phyloP scores from a whole-genome alignment of 2,329 filamentous ascomycete species.

The Madurella fahalii region DNA sequence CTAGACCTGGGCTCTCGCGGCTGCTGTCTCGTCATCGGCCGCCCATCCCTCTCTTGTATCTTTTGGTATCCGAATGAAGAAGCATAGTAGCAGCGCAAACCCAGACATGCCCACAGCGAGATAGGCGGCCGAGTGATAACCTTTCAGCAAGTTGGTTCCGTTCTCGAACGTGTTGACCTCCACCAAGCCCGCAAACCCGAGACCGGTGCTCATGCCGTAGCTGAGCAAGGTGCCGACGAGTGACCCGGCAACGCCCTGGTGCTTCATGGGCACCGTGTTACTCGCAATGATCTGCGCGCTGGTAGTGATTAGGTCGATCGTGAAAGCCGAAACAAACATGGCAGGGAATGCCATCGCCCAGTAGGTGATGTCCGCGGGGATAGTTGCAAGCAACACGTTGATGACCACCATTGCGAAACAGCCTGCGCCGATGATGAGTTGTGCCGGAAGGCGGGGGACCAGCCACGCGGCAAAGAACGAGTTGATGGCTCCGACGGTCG shows the following conservation, averaged over 20 bases:
- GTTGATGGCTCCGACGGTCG: slow-evolving; percentile 3
- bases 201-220: slow-evolving; percentile 9
- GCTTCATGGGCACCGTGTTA: slow-evolving; percentile 11
- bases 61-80: slow-evolving; percentile 2
- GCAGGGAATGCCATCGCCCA: slow-evolving; percentile 35
- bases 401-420: slow-evolving; percentile 28
- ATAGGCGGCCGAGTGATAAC: slow-evolving; percentile 9
- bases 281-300: slow-evolving; percentile 10
- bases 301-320: slow-evolving; percentile 14
- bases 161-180: slow-evolving; percentile 4
- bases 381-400: slow-evolving; percentile 32
- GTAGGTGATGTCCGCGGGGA: slow-evolving; percentile 33
- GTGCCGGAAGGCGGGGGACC: slow-evolving; percentile 33
- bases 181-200: slow-evolving; percentile 8
- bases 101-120: slow-evolving; percentile 8
- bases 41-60: slow-evolving; percentile 1
- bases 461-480: slow-evolving; percentile 33
- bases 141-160: neutral
- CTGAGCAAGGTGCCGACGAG: slow-evolving; percentile 10
- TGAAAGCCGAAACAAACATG: slow-evolving; percentile 32
- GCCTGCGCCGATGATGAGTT: slow-evolving; percentile 34
- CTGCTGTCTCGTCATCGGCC: neutral
- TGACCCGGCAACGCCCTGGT: slow-evolving; percentile 11
- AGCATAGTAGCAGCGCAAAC: neutral
- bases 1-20: neutral